Evolutionary conservation across 164 flowering plant genomes (phyloP).

Genomic region (Berberis vulgaris): DNA sequence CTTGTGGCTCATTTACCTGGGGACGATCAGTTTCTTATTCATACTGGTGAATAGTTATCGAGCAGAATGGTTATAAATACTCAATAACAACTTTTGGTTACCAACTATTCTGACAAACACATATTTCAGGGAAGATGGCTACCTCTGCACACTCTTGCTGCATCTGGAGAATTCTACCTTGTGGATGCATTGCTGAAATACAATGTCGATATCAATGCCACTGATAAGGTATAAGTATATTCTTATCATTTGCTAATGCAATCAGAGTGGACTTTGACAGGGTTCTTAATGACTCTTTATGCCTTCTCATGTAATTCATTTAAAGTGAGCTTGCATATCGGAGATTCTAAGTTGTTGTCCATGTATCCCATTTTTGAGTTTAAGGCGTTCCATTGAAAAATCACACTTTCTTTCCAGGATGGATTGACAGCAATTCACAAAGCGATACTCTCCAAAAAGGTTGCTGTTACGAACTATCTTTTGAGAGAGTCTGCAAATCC

Average conservation of each 20-base stretch:
- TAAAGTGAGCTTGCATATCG: too few species aligned
- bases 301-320: background rate
- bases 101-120: background rate
- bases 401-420: constrained; percentile 31
- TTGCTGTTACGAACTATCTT: constrained; percentile 78
- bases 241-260: too few species aligned
- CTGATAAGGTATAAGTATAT: constrained; percentile 49
- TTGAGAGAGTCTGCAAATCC: constrained; percentile 90
- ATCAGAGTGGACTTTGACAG: too few species aligned
- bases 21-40: too few species aligned
- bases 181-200: constrained; percentile 64
- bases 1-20: too few species aligned
- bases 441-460: constrained; percentile 76
- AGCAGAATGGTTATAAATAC: too few species aligned
- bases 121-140: constrained; percentile 70
- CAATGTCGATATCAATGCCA: constrained; percentile 67
- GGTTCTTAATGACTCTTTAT: too few species aligned
- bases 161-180: constrained; percentile 83
- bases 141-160: constrained; percentile 82
- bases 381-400: constrained; percentile 33
- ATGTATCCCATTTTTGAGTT: background rate
- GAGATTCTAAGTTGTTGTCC: too few species aligned
- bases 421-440: constrained; percentile 85
- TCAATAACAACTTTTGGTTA: background rate
- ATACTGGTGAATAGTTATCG: too few species aligned